Base-by-base conservation (phyloP, 257 asterid genomes). In the Coffea eugenioides region DNA sequence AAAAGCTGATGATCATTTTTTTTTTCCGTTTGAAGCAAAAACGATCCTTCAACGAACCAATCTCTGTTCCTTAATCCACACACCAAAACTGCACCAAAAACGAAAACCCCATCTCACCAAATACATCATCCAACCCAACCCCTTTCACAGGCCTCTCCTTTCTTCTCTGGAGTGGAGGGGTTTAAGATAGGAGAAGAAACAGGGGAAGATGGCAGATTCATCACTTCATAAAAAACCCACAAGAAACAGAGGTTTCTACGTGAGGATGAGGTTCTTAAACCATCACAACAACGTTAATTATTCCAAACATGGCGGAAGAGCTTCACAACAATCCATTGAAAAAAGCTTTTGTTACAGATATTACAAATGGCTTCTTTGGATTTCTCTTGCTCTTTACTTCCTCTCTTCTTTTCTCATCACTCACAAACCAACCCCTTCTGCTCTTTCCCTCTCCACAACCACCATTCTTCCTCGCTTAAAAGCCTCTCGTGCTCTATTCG, bases 311-410 rank as follows among this genome's bases (percentile, higher is more conserved):
- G 88, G 75, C 84, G 88, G 73, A 84, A 81, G 77, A 76, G 84
- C 15, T 77, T 82, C 48, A 31, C 64, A 56, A 46, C 59, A 45
- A 7, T 73, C 69, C 5, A 12, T 77, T 18, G 74, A 73, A 49
- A 71, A 77, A 46, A 78, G 81, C 13, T 86, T 86, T 54, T 85
- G 90, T 54, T 80, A 69, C 77, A 87, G 84, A 91, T 87, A 84
- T 81, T 81, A 90, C 89, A 95, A 89, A 91, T 90, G 95, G 90
- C 13, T 91, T 8, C 86, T 95, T 46, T 93, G 95, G 92, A 73
- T 92, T 39, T 92, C 95, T 7, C 81, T 92, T 18, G 88, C 92
- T 0, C 82, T 90, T 21, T 95, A 86, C 74, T 88, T 91, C 49
- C 80, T 91, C 73, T 87, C 94, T 7, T 90, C 90, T 64, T 93